Conservation (phyloP, 2,329 filamentous ascomycete genomes). For the Diplodia seriata region DNA sequence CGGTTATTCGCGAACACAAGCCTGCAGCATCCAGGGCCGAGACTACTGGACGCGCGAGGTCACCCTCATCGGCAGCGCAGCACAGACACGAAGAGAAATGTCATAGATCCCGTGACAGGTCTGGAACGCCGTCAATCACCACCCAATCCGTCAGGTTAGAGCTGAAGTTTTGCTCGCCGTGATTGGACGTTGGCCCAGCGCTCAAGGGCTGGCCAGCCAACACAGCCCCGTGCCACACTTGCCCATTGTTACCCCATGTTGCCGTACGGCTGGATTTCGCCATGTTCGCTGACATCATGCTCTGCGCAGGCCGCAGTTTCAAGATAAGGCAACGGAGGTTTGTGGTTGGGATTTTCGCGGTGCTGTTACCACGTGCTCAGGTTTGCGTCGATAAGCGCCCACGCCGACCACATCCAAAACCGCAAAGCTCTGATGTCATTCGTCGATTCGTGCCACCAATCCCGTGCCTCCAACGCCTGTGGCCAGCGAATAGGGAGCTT, state of each 20-base stretch:
- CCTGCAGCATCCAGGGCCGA: conserved; percentile 6
- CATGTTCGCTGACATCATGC: conserved; percentile 20
- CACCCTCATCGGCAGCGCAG: neutral
- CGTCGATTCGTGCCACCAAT: conserved; percentile 17
- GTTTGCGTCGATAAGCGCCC: conserved; percentile 27
- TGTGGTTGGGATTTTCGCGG: conserved; percentile 21
- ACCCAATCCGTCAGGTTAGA: neutral
- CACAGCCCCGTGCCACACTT: neutral
- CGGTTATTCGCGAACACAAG: conserved; percentile 14
- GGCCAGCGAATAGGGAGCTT: conserved; percentile 4
- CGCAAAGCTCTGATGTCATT: conserved; percentile 19
- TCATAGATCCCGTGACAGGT: conserved; percentile 3
- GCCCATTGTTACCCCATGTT: neutral
- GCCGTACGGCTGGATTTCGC: neutral
- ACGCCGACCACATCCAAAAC: conserved; percentile 10
- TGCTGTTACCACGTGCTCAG: conserved; percentile 22
- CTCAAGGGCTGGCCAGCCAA: conserved; percentile 1
- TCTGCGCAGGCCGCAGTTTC: conserved; percentile 2
- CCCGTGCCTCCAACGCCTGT: neutral
- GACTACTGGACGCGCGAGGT: conserved; percentile 14
- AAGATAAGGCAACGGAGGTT: neutral
- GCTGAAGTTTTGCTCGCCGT: neutral
- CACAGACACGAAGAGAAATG: neutral
- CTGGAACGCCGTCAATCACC: neutral
- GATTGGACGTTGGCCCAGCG: neutral